Evolutionary conservation across 2,329 filamentous ascomycete genomes (phyloP), one percentile per base, ranked within the genome.

Genomic region (Fusarium protoensiforme): DNA sequence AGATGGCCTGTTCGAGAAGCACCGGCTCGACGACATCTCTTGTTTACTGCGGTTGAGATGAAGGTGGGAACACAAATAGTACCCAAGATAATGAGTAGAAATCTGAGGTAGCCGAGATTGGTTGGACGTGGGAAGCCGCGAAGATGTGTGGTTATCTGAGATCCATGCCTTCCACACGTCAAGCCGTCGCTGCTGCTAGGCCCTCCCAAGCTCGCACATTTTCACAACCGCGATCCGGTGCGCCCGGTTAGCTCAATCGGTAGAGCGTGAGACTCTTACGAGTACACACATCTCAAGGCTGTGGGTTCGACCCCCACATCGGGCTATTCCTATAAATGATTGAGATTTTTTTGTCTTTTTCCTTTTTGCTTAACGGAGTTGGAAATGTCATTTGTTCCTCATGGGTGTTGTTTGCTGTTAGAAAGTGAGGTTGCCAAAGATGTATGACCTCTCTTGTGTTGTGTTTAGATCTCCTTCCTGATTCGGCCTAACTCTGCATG

Each of bases 221-320:
- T 6, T 9, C 22, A 46, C 24, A 0, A 46, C 24, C 7, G 41
- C 22, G 20, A 46, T 46, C 41, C 41, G 41, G 41, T 46, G 7
- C 41, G 80, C 81, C 79, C 82, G 77, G 77, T 76, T 78, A 78
- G 77, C 75, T 80, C 77, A 79, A 80, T 80, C 78, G 78, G 78
- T 91, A 91, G 89, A 91, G 89, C 89, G 89, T 91, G 86, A 90
- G 89, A 91, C 90, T 91, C 89, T 88, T 87, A 87, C 14, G 75
- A 78, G 78, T 77, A 73, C 77, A 64, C 78, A 46, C n/a, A 87
- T 86, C 86, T 87, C 84, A 86, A 87, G 85, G 85, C 84, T 87
- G 85, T 83, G 85, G 85, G 87, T 88, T 87, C 85, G 85, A 86
- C 81, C 82, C 81, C 81, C 81, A 79, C 81, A 80, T 82, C 78